Conservation (phyloP, 2,329 filamentous ascomycete genomes). For the Microcyclospora tardicrescens region DNA sequence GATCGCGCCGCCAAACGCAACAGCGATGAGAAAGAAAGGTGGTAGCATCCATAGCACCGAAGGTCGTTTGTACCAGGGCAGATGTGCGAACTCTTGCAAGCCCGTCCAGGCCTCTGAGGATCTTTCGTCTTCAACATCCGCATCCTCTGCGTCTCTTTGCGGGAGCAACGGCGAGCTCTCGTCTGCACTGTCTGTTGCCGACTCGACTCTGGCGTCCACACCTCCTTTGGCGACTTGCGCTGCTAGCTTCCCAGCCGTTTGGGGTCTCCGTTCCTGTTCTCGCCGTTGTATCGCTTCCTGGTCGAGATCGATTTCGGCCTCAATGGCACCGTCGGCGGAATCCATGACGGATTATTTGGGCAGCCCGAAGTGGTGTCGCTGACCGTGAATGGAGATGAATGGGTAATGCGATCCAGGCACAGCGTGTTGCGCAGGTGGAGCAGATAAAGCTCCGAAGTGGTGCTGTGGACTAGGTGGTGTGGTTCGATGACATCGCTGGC, state of each 20-base stretch:
- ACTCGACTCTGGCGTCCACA: conserved; percentile 5
- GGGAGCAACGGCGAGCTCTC: conserved; percentile 16
- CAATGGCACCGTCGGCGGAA: conserved; percentile 19
- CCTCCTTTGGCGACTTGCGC: conserved; percentile 14
- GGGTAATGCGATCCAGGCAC: too few species aligned
- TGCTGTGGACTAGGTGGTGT: too few species aligned
- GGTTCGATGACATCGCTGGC: too few species aligned
- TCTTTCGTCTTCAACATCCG: conserved; percentile 12
- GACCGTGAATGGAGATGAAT: too few species aligned
- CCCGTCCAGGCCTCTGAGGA: background rate
- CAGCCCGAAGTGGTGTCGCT: too few species aligned
- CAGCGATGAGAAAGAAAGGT: conserved; percentile 67
- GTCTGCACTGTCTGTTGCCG: conserved; percentile 8
- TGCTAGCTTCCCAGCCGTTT: conserved; percentile 6
- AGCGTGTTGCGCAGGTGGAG: too few species aligned
- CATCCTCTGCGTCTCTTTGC: conserved; percentile 10
- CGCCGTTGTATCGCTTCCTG: conserved; percentile 9
- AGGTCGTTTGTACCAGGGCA: conserved; percentile 51
- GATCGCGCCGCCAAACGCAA: conserved; percentile 74
- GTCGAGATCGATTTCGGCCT: conserved; percentile 22
- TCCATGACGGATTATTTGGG: conserved; percentile 12
- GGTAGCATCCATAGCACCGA: conserved; percentile 71
- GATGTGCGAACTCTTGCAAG: conserved; percentile 41
- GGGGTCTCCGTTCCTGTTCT: conserved; percentile 6
- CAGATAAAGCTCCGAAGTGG: too few species aligned